phyloP scores from a whole-genome alignment of 2,329 filamentous ascomycete genomes.

The Tolypocladium amazonense region DNA sequence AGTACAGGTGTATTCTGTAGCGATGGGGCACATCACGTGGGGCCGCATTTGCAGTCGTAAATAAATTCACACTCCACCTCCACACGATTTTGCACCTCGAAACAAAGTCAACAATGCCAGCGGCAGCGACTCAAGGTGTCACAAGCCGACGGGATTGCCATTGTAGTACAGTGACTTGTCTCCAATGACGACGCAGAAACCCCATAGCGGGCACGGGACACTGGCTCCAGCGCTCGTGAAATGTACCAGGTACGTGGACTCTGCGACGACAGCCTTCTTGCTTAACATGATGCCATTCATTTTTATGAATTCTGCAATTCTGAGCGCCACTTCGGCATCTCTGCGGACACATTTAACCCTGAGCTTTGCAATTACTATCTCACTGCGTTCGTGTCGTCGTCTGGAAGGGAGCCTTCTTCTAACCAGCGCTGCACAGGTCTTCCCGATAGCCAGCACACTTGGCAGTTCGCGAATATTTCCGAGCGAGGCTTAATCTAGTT shows the following conservation, averaged over 20 bases:
- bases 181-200: background rate
- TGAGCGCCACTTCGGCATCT: constrained; percentile 19
- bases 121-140: background rate
- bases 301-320: constrained; percentile 40
- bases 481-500: background rate
- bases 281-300: constrained; percentile 25
- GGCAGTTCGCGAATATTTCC: no score
- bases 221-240: background rate
- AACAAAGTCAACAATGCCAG: background rate
- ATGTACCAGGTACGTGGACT: background rate
- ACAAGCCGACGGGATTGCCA: background rate
- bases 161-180: background rate
- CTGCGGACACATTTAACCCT: constrained; percentile 19
- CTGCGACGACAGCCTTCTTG: background rate
- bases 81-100: background rate
- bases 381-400: background rate
- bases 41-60: background rate
- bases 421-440: background rate
- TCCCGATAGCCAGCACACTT: background rate
- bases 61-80: background rate
- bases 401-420: background rate
- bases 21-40: background rate
- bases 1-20: background rate
- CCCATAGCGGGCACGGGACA: background rate
- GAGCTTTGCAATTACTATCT: background rate